Evolutionary conservation across 495 filamentous ascomycete genomes (phyloP).

Genomic region (Cairneyella variabilis): DNA sequence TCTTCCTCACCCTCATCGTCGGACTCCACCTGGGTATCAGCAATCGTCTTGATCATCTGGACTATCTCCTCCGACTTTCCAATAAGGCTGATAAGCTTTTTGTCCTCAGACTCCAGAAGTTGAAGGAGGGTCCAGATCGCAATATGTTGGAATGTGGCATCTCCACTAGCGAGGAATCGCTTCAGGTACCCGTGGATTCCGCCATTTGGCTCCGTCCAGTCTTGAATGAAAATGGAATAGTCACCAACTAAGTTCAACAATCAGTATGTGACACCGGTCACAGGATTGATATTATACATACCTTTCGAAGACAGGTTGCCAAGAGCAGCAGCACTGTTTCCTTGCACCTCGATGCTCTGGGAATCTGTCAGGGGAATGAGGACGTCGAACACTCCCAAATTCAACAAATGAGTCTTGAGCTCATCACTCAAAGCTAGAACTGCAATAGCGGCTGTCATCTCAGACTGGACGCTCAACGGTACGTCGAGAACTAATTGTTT

Average conservation of each 20-base stretch:
- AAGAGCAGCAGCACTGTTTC: slow-evolving; percentile 92
- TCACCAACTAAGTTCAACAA: slow-evolving; percentile 66
- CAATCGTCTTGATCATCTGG: slow-evolving; percentile 83
- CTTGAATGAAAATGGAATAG: slow-evolving; percentile 90
- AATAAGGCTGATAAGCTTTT: slow-evolving; percentile 77
- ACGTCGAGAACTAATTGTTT: slow-evolving; percentile 94
- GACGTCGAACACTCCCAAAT: slow-evolving; percentile 93
- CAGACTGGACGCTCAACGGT: slow-evolving; percentile 90
- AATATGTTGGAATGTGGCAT: slow-evolving; percentile 98
- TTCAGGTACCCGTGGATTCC: slow-evolving; percentile 94
- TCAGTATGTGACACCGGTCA: too few relatives aligned
- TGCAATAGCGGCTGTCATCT: slow-evolving; percentile 98
- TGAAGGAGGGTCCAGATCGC: slow-evolving; percentile 98
- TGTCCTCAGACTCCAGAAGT: slow-evolving; percentile 89
- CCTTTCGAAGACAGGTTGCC: slow-evolving; percentile 97
- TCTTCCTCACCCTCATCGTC: slow-evolving; percentile 83
- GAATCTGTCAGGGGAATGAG: slow-evolving; percentile 93
- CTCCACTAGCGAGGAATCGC: slow-evolving; percentile 87
- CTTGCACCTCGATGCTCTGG: slow-evolving; percentile 95
- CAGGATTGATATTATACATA: too few relatives aligned
- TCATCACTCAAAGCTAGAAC: slow-evolving; percentile 97
- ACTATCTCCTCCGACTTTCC: slow-evolving; percentile 84
- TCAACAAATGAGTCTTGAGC: slow-evolving; percentile 85
- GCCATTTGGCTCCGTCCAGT: slow-evolving; percentile 88
- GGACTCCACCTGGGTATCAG: slow-evolving; percentile 84